Conservation (phyloP, 2,329 filamentous ascomycete species). For the Beauveria pseudobassiana region DNA sequence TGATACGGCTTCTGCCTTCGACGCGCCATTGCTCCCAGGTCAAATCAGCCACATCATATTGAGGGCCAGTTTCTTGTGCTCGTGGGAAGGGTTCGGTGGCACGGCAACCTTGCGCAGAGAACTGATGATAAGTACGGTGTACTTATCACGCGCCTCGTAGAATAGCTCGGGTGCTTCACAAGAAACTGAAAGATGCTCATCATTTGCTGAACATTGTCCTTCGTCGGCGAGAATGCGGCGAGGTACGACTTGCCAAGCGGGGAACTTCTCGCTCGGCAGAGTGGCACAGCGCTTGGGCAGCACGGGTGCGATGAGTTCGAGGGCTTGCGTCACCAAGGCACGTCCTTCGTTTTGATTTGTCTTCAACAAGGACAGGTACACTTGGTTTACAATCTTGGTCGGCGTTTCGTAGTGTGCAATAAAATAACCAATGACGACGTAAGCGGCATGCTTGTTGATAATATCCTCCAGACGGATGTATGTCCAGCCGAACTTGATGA, state of each 20-base stretch:
- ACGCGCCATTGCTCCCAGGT: slow-evolving; percentile 85
- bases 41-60: slow-evolving; percentile 88
- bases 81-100: slow-evolving; percentile 76
- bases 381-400: slow-evolving; percentile 88
- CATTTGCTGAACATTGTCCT: slow-evolving; percentile 89
- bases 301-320: slow-evolving; percentile 92
- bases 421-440: slow-evolving; percentile 95
- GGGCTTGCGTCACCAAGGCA: slow-evolving; percentile 82
- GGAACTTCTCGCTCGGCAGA: slow-evolving; percentile 61
- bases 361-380: slow-evolving; percentile 84
- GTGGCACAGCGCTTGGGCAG: slow-evolving; percentile 74
- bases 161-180: slow-evolving; percentile 86
- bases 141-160: slow-evolving; percentile 89
- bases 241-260: slow-evolving; percentile 83
- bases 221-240: slow-evolving; percentile 89
- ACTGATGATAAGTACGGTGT: slow-evolving; percentile 79
- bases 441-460: slow-evolving; percentile 97
- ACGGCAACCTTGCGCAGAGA: slow-evolving; percentile 82
- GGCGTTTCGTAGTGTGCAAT: slow-evolving; percentile 96
- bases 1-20: slow-evolving; percentile 41
- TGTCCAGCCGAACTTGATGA: slow-evolving; percentile 99
- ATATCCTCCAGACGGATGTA: slow-evolving; percentile 98
- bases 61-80: slow-evolving; percentile 84
- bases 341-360: slow-evolving; percentile 94
- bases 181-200: slow-evolving; percentile 97